A percentile compares a stretch with the other conserved stretches of the same genome.
Conservation (phyloP, 2,329 filamentous ascomycete genomes). For the Pseudocercospora crystallina region DNA sequence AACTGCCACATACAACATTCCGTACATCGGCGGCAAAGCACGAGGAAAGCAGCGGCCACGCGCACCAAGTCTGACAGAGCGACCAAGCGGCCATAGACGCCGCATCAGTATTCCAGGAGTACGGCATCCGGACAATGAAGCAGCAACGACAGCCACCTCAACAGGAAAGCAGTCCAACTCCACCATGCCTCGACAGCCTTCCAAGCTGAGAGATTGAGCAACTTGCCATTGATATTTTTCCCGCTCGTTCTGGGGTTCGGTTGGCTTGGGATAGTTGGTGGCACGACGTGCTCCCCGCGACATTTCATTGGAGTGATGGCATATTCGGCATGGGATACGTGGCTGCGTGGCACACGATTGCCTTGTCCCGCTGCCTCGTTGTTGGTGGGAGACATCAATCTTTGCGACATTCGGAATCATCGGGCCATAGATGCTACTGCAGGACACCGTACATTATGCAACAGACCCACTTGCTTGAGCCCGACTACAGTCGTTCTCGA, state of each 20-base stretch:
- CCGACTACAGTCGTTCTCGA: background rate
- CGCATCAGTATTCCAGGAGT: constrained; percentile 42
- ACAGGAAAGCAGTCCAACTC: constrained; percentile 27
- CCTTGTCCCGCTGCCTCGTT: background rate
- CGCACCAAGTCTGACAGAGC: constrained; percentile 61
- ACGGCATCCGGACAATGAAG: constrained; percentile 20
- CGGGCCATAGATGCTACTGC: constrained; percentile 2
- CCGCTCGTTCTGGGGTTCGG: too few species aligned
- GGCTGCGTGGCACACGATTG: constrained; percentile 6
- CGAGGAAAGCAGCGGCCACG: constrained; percentile 59
- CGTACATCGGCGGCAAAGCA: constrained; percentile 60
- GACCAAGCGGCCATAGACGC: constrained; percentile 52
- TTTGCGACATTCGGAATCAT: too few species aligned
- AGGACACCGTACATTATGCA: constrained; percentile 2
- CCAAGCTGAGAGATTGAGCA: constrained; percentile 11
- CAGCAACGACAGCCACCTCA: constrained; percentile 19
- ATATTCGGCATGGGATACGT: background rate
- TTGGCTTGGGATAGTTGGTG: too few species aligned
- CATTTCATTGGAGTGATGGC: too few species aligned
- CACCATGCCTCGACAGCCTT: constrained; percentile 15
- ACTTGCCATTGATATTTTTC: background rate
- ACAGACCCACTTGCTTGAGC: background rate
- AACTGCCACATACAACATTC: constrained; percentile 58
- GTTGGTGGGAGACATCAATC: too few species aligned
- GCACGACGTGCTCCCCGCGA: too few species aligned